Conservation (phyloP, 192 early-diverging fungal genomes). For the Phlyctochytrium arcticum region DNA sequence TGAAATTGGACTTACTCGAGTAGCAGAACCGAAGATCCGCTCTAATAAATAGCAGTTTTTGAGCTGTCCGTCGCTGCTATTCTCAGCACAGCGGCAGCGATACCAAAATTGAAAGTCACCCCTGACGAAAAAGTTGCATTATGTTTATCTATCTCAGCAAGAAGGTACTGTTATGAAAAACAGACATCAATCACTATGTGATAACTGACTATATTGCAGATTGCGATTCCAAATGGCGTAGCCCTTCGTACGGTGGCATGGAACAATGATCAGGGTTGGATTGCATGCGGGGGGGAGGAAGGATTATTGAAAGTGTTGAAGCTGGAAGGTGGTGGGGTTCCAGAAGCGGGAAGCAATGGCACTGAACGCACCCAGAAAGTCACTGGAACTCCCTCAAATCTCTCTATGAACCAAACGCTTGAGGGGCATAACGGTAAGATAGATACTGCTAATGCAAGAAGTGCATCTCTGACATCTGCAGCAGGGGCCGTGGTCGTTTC, state of each 20-base stretch:
- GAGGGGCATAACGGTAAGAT: constrained; percentile 49
- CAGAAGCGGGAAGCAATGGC: constrained; percentile 11
- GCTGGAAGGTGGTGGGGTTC: constrained; percentile 36
- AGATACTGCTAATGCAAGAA: not conserved
- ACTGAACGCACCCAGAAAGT: constrained; percentile 7
- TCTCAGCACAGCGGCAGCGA: no score
- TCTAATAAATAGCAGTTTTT: no score
- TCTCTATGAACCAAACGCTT: constrained; percentile 63
- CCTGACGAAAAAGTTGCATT: no score
- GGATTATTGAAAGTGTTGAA: constrained; percentile 62
- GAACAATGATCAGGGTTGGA: constrained; percentile 63
- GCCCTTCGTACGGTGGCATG: constrained; percentile 52
- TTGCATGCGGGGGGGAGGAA: constrained; percentile 59
- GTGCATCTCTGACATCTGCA: not conserved
- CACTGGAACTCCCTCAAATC: constrained; percentile 33
- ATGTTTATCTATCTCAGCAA: constrained; percentile 46
- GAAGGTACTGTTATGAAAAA: constrained; percentile 20
- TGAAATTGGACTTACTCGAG: no score
- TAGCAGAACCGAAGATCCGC: no score
- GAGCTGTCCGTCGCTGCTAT: no score
- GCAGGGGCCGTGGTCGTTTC: constrained; percentile 47
- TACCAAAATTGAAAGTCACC: no score
- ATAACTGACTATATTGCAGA: constrained; percentile 38
- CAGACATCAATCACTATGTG: not conserved
- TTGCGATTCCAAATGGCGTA: constrained; percentile 57